Evolutionary conservation across 192 early-diverging fungal genomes (phyloP).

Genomic region (Neocallimastix lanati): DNA sequence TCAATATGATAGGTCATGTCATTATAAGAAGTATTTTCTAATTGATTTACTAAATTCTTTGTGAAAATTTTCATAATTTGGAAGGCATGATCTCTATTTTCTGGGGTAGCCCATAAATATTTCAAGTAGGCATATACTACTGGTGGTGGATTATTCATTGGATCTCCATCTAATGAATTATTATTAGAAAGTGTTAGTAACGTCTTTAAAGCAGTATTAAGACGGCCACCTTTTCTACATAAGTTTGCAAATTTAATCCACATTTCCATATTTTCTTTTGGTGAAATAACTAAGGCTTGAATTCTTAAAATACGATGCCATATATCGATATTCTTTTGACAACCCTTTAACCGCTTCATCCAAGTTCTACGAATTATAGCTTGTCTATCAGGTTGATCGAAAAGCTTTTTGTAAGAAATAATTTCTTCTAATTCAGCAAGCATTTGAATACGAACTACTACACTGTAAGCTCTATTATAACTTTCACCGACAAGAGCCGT

Average conservation of each 20-base stretch:
- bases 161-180: conserved; percentile 28
- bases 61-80: conserved; percentile 62
- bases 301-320: conserved; percentile 86
- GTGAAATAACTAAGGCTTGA: conserved; percentile 68
- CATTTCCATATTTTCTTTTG: conserved; percentile 83
- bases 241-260: conserved; percentile 82
- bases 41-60: conserved; percentile 39
- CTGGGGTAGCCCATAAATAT: conserved; percentile 57
- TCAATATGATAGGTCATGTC: conserved; percentile 15
- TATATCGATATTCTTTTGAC: conserved; percentile 82
- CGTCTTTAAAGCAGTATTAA: conserved; percentile 62
- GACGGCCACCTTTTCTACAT: conserved; percentile 72
- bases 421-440: conserved; percentile 94
- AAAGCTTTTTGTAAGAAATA: conserved; percentile 65
- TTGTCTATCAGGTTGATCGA: conserved; percentile 59
- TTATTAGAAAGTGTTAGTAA: conserved; percentile 45
- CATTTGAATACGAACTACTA: conserved; percentile 89
- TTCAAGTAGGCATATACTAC: conserved; percentile 87
- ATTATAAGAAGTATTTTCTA: conserved; percentile 27
- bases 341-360: conserved; percentile 65
- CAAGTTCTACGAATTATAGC: conserved; percentile 66
- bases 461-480: conserved; percentile 77
- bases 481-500: conserved; percentile 79
- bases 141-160: conserved; percentile 29
- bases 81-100: conserved; percentile 44